These are phyloP conservation scores for Trichoderma koningii DNA, from an alignment of 2,329 filamentous ascomycete genomes.

Conservation along the genomic window DNA sequence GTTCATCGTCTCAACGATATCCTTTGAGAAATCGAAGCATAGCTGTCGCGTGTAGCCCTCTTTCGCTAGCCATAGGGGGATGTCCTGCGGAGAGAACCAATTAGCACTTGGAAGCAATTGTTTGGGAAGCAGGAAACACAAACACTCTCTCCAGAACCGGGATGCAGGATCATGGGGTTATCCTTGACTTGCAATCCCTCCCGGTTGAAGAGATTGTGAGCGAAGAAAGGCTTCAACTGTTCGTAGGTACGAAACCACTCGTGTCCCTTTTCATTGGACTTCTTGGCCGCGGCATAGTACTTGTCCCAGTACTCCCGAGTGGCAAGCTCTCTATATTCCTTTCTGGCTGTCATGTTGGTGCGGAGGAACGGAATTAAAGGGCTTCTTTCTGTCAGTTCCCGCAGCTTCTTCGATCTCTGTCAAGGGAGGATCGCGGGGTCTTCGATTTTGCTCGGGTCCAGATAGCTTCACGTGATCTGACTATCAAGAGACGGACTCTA, in stretches of 20 bases:
- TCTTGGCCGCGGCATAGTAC: constrained; percentile 42
- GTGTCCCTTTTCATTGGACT: constrained; percentile 44
- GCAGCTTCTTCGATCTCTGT: too few species aligned
- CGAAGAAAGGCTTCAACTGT: constrained; percentile 52
- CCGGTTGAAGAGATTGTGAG: constrained; percentile 44
- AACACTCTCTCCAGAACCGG: constrained; percentile 61
- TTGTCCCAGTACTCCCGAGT: constrained; percentile 53
- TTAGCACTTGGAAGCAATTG: background rate
- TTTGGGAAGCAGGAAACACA: background rate
- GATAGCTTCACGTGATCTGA: too few species aligned
- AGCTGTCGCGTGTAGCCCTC: constrained; percentile 55
- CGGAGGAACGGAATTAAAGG: too few species aligned
- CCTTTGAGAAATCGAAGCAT: constrained; percentile 59
- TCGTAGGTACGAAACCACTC: constrained; percentile 57
- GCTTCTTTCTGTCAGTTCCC: too few species aligned
- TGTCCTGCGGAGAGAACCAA: constrained; percentile 42
- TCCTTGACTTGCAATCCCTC: constrained; percentile 32
- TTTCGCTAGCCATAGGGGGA: constrained; percentile 51
- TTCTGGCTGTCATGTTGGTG: background rate
- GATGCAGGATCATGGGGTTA: constrained; percentile 53
- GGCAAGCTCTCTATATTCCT: constrained; percentile 2
- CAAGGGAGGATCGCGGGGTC: too few species aligned
- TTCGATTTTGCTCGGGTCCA: too few species aligned
- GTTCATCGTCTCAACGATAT: constrained; percentile 56
- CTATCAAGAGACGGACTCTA: too few species aligned